phyloP scores from a whole-genome alignment of 1,139 yeast genomes.

The Meyerozyma smithsonii region DNA sequence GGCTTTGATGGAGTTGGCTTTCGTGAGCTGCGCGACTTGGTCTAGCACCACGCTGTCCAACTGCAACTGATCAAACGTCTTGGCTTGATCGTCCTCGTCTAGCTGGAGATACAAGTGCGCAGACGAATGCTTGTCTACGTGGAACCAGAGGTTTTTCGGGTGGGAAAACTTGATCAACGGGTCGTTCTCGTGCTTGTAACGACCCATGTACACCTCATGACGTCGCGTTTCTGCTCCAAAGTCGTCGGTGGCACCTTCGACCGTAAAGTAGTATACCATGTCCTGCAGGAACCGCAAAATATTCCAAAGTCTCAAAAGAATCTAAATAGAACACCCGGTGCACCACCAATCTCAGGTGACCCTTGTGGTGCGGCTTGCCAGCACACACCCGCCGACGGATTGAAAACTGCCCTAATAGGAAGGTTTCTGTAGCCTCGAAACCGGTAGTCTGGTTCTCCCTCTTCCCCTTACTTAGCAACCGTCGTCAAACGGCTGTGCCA shows the following conservation, averaged over 20 bases:
- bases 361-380: too few relatives aligned
- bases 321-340: neutral
- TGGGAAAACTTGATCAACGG: slow-evolving; percentile 65
- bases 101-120: slow-evolving; percentile 77
- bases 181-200: slow-evolving; percentile 74
- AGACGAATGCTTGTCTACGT: slow-evolving; percentile 73
- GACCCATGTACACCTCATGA: slow-evolving; percentile 60
- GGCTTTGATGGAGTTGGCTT: slow-evolving; percentile 77
- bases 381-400: neutral
- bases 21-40: slow-evolving; percentile 73
- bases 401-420: neutral
- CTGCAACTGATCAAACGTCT: slow-evolving; percentile 27
- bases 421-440: neutral
- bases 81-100: slow-evolving; percentile 38
- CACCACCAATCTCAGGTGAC: too few relatives aligned
- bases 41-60: slow-evolving; percentile 49
- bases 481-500: too few relatives aligned
- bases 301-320: neutral
- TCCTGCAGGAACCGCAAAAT: neutral
- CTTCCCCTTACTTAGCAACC: neutral
- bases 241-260: slow-evolving; percentile 26
- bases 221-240: slow-evolving; percentile 24
- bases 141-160: slow-evolving; percentile 77
- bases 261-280: slow-evolving; percentile 60
- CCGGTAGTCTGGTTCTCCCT: neutral